Evolutionary conservation across 129 eudicot genomes (phyloP), one percentile per base, ranked within the genome.

Genomic region (Artemisia tridentata): DNA sequence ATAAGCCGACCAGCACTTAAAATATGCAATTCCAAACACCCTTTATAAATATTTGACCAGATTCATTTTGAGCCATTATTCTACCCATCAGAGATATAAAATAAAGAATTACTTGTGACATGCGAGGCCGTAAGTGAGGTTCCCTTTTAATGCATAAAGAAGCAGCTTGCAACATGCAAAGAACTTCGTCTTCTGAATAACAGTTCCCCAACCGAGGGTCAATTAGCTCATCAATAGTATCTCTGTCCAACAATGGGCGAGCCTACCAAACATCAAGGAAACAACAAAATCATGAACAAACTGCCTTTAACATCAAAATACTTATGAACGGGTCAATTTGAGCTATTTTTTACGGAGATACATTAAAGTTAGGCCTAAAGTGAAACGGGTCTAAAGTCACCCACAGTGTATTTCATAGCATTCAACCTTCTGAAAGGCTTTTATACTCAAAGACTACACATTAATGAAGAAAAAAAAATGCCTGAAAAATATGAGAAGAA

Each of bases 141-240:
- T 95, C 99, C 68, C 97, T 76, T 31, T 87, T 84, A 18, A 95
- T 86, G 85, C 99, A 95, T 84, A 95, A 61, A 65, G 88, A 86
- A 18, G 99, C 97, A 12, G 97, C 99, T 63, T 88, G 96, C 82
- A 95, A 78, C 96, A 95, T 86, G 82, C 85, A 90, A 49, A 68
- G 73, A 31, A 84, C 95, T 50, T 95, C 97, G 8, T 81, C 84
- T 72, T 95, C 97, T 29, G 85, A 82, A 71, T 85, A 95, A 57
- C 59, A 67, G 58, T 76, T 78, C 38, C 77, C 79, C 38, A 95
- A 65, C 62, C 84, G 85, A 45, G 99, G 99, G 71, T 95, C 99
- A 12, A 88, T 72, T 43, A 95, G 85, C 51, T 86, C 85, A 5
- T 80, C 82, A 19, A 88, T 79, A 14, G 90, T 96, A 75, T 74